Conservation (phyloP, 768 basidiomycete species). For the Auricularia auricula-judae region DNA sequence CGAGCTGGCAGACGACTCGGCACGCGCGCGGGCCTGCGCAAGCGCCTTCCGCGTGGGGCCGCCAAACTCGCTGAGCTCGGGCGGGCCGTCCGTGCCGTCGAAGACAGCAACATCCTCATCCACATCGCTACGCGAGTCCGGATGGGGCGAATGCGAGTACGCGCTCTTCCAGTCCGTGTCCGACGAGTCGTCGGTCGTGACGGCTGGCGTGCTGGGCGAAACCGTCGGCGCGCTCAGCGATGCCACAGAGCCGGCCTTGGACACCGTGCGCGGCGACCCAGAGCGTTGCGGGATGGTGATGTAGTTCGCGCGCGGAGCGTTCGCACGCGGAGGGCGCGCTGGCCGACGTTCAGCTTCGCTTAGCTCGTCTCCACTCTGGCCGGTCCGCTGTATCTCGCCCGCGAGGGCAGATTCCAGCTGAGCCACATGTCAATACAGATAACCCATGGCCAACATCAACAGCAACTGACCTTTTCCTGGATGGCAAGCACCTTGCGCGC, state of each 20-base stretch:
- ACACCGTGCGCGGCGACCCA: constrained; percentile 17
- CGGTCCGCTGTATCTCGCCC: constrained; percentile 28
- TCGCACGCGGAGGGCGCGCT: constrained; percentile 3
- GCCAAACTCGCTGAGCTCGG: constrained; percentile 11
- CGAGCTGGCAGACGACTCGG: not conserved
- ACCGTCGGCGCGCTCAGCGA: constrained; percentile 19
- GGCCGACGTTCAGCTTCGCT: constrained; percentile 21
- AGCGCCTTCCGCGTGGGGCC: constrained; percentile 20
- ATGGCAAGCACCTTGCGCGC: constrained; percentile 82
- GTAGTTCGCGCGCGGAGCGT: constrained; percentile 20
- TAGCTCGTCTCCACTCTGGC: not conserved
- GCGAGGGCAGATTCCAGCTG: constrained; percentile 71
- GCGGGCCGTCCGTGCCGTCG: constrained; percentile 12
- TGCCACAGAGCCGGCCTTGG: constrained; percentile 24
- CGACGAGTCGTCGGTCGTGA: constrained; percentile 49
- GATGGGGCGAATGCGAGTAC: constrained; percentile 64
- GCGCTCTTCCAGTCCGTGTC: constrained; percentile 85
- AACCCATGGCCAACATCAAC: not conserved
- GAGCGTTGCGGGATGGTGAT: constrained; percentile 12
- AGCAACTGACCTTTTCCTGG: constrained; percentile 71
- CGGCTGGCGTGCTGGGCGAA: constrained; percentile 15
- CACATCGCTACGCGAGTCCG: constrained; percentile 44
- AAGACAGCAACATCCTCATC: constrained; percentile 11
- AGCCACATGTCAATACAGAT: constrained; percentile 1
- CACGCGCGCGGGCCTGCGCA: constrained; percentile 15